Conservation (phyloP, 495 filamentous ascomycete species). For the Apodospora peruviana region DNA sequence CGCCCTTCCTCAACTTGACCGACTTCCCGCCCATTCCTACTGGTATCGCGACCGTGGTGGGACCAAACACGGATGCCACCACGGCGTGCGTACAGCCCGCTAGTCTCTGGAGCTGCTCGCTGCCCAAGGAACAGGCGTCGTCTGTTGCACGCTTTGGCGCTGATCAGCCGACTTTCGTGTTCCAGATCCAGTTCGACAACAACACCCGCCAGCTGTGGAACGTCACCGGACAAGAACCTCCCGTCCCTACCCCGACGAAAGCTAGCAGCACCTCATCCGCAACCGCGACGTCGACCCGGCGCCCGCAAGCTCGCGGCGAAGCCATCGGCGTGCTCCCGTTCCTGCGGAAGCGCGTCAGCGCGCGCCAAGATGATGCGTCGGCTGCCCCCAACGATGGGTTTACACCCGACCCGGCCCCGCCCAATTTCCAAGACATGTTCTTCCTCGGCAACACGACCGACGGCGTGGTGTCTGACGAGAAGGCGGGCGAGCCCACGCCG, state of each 20-base stretch:
- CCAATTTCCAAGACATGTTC: slow-evolving; percentile 59
- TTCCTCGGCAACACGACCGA: slow-evolving; percentile 88
- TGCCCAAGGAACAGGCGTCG: slow-evolving; percentile 69
- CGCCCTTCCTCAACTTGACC: slow-evolving; percentile 73
- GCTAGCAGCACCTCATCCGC: slow-evolving; percentile 11
- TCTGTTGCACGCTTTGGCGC: slow-evolving; percentile 53
- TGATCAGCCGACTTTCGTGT: slow-evolving; percentile 67
- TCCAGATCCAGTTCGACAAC: slow-evolving; percentile 77
- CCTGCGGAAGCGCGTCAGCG: slow-evolving; percentile 1
- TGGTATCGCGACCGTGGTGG: slow-evolving; percentile 69
- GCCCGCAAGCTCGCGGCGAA: slow-evolving; percentile 4
- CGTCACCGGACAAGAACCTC: slow-evolving; percentile 21
- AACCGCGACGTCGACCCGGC: slow-evolving; percentile 10
- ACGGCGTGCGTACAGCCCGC: slow-evolving; percentile 62
- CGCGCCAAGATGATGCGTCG: slow-evolving; percentile 1
- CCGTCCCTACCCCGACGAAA: slow-evolving; percentile 12
- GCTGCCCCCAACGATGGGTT: slow-evolving; percentile 28
- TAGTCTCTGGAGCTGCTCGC: slow-evolving; percentile 74
- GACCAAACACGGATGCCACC: slow-evolving; percentile 51
- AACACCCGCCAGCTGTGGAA: slow-evolving; percentile 49
- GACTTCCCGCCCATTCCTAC: slow-evolving; percentile 81
- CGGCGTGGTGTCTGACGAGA: slow-evolving; percentile 47
- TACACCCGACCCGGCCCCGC: slow-evolving; percentile 51
- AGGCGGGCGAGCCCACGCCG: slow-evolving; percentile 62
- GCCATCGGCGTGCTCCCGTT: slow-evolving; percentile 7